Base-by-base conservation (phyloP, 306 rosid species). In the Datisca glomerata region DNA sequence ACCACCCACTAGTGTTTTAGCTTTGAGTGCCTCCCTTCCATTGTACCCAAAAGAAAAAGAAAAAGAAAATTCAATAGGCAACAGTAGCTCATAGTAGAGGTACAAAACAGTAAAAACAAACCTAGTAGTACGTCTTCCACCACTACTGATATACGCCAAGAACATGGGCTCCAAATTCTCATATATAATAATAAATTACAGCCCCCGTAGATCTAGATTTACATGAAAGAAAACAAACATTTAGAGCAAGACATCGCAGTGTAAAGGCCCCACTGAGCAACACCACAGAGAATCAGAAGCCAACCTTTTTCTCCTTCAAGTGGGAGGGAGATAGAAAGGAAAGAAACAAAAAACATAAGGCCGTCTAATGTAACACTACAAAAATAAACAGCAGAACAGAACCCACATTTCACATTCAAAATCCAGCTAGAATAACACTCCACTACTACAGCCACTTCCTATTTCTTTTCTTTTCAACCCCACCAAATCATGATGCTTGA, bases 211-310 rank as follows among this genome's bases (percentile, higher is more conserved):
- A n/a, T n/a, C n/a, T n/a, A n/a, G n/a, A n/a, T n/a, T n/a, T n/a
- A n/a, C n/a, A n/a, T n/a, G n/a, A n/a, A n/a, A n/a, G 31, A 27
- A 27, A 24, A 14, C 18, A 6, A 46, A 6, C 11, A 17, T 29
- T 46, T 25, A n/a, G n/a, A n/a, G n/a, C n/a, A n/a, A n/a, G n/a
- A n/a, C n/a, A n/a, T n/a, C n/a, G n/a, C n/a, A n/a, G n/a, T n/a
- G n/a, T n/a, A n/a, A n/a, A n/a, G 59, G 57, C 50, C 65, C 64
- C 53, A 51, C 49, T 15, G 41, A 40, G 41, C 34, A 54, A 51
- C 45, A 35, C 40, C 25, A 35, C 17, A 60, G 64, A 53, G 73
- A 67, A 68, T 72, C 55, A 60, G 61, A 54, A 21, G 62, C 61
- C 53, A 67, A 59, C 20, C 58, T 24, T 35, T 24, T 18, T 51